Evolutionary conservation across 2,329 filamentous ascomycete genomes (phyloP).

Genomic region (Diaporthe velutina): DNA sequence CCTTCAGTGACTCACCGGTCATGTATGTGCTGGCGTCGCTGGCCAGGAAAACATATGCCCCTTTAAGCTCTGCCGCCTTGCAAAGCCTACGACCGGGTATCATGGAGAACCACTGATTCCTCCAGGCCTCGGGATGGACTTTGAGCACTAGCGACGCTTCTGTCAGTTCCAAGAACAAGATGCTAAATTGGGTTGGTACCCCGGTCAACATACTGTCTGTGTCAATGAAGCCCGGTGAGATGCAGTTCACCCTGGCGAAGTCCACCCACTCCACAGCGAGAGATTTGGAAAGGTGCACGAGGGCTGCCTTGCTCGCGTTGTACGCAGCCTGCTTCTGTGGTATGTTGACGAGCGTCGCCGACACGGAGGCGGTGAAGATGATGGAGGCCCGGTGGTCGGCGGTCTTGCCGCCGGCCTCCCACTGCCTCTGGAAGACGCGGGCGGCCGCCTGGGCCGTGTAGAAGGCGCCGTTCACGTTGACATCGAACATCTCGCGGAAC

Average conservation of each 20-base stretch:
- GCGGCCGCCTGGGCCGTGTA: constrained; percentile 48
- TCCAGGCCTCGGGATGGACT: constrained; percentile 48
- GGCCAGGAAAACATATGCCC: constrained; percentile 53
- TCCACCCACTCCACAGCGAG: constrained; percentile 59
- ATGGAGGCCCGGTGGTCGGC: constrained; percentile 49
- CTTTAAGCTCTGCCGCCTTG: constrained; percentile 50
- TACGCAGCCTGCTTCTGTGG: constrained; percentile 57
- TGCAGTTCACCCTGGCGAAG: constrained; percentile 55
- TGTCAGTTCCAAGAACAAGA: constrained; percentile 31
- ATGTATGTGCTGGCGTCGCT: constrained; percentile 56
- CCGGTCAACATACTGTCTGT: neutral
- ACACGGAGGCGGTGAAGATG: constrained; percentile 56
- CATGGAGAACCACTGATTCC: constrained; percentile 48
- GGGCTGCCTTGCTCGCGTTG: constrained; percentile 57
- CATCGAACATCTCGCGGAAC: constrained; percentile 53
- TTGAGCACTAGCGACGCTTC: constrained; percentile 50
- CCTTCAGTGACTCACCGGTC: constrained; percentile 47
- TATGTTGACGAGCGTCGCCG: constrained; percentile 55
- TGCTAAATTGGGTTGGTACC: constrained; percentile 25
- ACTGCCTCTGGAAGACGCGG: constrained; percentile 51
- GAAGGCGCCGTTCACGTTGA: constrained; percentile 55
- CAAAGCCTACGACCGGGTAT: constrained; percentile 48
- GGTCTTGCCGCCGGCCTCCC: constrained; percentile 41
- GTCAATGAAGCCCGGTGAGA: constrained; percentile 48
- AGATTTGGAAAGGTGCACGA: constrained; percentile 55